phyloP scores from a whole-genome alignment of 306 rosid species.

The Trifolium repens region DNA sequence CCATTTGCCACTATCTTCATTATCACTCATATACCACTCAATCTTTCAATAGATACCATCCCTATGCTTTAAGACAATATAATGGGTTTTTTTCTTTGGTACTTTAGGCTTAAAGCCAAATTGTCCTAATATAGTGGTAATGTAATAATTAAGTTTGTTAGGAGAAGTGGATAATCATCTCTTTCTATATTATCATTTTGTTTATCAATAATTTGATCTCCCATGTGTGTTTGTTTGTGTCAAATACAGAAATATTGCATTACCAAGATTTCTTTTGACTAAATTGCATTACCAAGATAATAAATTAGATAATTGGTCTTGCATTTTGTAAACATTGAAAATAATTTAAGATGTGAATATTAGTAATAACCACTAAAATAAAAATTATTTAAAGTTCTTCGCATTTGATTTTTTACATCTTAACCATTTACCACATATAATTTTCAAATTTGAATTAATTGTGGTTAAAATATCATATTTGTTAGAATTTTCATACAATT shows the following conservation, averaged over 20 bases:
- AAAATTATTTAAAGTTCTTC: background rate
- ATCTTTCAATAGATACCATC: constrained; percentile 36
- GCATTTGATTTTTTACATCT: background rate
- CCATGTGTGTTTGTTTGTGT: background rate
- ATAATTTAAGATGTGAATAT: background rate
- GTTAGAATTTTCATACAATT: no score
- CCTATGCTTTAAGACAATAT: constrained; percentile 35
- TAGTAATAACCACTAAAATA: background rate
- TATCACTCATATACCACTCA: constrained; percentile 37
- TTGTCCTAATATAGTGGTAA: background rate
- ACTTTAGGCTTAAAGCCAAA: background rate
- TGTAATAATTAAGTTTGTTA: constrained; percentile 2
- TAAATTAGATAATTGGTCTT: background rate
- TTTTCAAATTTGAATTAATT: no score
- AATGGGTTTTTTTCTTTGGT: constrained; percentile 19
- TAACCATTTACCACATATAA: background rate
- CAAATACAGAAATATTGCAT: background rate
- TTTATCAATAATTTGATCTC: background rate
- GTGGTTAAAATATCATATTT: background rate
- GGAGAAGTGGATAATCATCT: constrained; percentile 1
- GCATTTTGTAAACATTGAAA: background rate
- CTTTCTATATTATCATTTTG: background rate
- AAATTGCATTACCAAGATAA: background rate
- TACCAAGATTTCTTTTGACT: background rate
- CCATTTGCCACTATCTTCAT: constrained; percentile 53